Evolutionary conservation across 768 basidiomycete species (phyloP), one percentile per base, ranked within the genome.

Genomic region (Hygrocybe coccinea): DNA sequence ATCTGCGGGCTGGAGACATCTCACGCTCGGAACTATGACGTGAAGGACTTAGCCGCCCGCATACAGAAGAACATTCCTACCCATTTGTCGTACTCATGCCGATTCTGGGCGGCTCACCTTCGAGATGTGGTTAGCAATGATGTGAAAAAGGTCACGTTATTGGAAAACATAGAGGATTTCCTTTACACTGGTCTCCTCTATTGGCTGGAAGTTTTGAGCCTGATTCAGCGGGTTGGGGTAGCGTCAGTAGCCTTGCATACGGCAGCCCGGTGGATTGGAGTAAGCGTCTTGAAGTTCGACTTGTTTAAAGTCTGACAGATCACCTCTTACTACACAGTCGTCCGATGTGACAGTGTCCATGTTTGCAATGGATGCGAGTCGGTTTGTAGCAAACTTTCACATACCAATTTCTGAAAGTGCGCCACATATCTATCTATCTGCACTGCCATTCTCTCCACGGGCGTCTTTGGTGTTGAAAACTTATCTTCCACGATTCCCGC

Each of bases 1-100:
- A 74, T 77, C 6, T 76, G 74, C 24, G 38, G 60, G 6, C 55
- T 77, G 6, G 52, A 71, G 33, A 65, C 71, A 25, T 76, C 75
- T 5, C 67, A 68, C 46, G 19, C 63, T 0, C 56, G 38, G 12
- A 75, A 76, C 25, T 14, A 39, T 14, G 64, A 69, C 7, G 41
- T 75, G 2, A 53, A 55, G 2, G 59, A 64, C 33, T 39, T 65
- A 1, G 33, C 48, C 0, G 17, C 9, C 2, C 57, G 56, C 7
- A 63, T 74, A 22, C 37, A 59, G 8, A 50, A 33, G 2, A 48
- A 43, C 21, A 73, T 77, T 21, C 58, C 72, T 2, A 50, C 60
- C 8, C 59, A 62, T n/a, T 57, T 77, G 3, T 59, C 64, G 2
- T 78, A 77, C 56, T 59, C 74, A 11, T 75, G 74, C 53, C 63